phyloP scores from a whole-genome alignment of 495 filamentous ascomycete genomes.

The Chaetomidium leptoderma region DNA sequence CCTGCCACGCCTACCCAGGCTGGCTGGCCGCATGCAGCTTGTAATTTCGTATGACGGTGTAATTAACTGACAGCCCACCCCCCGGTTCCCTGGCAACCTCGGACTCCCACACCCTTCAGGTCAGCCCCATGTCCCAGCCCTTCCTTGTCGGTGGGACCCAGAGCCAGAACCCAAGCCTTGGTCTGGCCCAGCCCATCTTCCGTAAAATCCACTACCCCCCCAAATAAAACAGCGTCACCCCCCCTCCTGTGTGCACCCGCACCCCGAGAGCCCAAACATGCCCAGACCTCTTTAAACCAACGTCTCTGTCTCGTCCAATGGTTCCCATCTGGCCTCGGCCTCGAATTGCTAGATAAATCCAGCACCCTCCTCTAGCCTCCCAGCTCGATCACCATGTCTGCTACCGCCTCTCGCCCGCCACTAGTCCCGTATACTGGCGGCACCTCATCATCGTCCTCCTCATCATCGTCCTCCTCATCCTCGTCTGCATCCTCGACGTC shows the following conservation, averaged over 20 bases:
- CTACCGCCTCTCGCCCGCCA: conserved; percentile 21
- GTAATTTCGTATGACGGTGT: not conserved
- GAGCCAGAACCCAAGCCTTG: conserved; percentile 18
- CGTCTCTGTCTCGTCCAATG: conserved; percentile 5
- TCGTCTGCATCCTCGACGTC: conserved; percentile 4
- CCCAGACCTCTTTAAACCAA: not conserved
- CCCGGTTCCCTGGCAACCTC: conserved; percentile 12
- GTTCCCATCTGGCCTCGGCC: conserved; percentile 3
- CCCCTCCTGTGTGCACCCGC: conserved; percentile 4
- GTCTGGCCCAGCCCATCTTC: conserved; percentile 24
- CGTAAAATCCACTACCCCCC: conserved; percentile 1
- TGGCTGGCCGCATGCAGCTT: not conserved
- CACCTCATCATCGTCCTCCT: conserved; percentile 27
- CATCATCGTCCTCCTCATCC: conserved; percentile 33
- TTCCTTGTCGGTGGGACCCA: conserved; percentile 12
- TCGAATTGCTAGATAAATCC: conserved; percentile 10
- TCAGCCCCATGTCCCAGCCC: conserved; percentile 13
- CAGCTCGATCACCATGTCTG: conserved; percentile 30
- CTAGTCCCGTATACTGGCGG: conserved; percentile 36
- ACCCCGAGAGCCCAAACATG: conserved; percentile 4
- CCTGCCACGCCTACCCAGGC: not conserved
- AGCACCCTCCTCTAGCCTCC: not conserved
- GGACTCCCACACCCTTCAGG: not conserved
- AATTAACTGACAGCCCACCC: not conserved
- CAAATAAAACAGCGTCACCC: conserved; percentile 10